Evolutionary conservation across 257 asterid species (phyloP).

Genomic region (Eustoma russellianum): DNA sequence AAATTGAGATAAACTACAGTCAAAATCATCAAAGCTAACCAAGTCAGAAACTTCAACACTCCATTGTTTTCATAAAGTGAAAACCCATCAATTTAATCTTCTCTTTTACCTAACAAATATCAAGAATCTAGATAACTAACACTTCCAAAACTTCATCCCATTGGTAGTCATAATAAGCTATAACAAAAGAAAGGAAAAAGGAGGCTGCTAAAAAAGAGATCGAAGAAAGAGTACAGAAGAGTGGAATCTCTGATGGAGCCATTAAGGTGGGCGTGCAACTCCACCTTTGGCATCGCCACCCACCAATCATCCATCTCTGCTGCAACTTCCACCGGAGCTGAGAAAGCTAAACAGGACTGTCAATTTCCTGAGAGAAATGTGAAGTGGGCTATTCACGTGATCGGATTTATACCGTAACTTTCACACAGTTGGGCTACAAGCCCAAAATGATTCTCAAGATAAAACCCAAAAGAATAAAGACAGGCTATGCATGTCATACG

Average conservation of each 20-base stretch:
- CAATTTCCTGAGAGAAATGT: too few species aligned
- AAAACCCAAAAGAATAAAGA: too few species aligned
- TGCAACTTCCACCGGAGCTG: too few species aligned
- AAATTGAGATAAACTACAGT: not conserved
- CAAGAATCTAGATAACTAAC: conserved; percentile 2
- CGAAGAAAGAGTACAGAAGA: conserved; percentile 36
- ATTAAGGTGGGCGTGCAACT: conserved; percentile 86
- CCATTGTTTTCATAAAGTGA: not conserved
- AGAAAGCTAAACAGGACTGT: too few species aligned
- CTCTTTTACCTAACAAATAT: too few species aligned
- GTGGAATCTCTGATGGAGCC: conserved; percentile 89
- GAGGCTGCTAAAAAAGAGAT: not conserved
- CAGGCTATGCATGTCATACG: too few species aligned
- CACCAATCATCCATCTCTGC: conserved; percentile 64
- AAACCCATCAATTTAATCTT: not conserved
- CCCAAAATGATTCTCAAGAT: too few species aligned
- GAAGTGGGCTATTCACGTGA: too few species aligned
- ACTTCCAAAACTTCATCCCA: not conserved
- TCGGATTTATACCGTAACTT: too few species aligned
- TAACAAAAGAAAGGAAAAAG: not conserved
- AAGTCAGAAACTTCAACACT: not conserved
- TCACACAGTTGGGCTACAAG: too few species aligned
- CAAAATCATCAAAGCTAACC: not conserved
- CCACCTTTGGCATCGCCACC: conserved; percentile 70
- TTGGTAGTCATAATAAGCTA: too few species aligned